Evolutionary conservation across 257 asterid genomes (phyloP).

Genomic region (Orobanche coerulescens): DNA sequence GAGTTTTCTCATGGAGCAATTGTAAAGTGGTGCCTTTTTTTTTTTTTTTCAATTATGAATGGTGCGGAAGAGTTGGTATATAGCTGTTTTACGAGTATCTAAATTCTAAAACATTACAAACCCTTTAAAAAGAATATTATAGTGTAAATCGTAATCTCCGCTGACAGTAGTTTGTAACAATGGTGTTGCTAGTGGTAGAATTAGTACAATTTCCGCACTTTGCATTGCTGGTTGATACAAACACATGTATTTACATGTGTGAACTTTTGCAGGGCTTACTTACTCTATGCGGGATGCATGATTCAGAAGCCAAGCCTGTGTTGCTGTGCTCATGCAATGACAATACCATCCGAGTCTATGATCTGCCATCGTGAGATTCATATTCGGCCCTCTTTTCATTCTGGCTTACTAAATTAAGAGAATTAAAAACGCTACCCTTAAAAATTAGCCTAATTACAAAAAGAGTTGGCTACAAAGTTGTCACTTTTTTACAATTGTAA

Average conservation of each 20-base stretch:
- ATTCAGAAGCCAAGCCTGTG: slow-evolving; percentile 63
- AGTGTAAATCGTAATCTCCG: background rate
- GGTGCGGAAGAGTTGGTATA: background rate
- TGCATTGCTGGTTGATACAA: background rate
- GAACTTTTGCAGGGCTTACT: slow-evolving; percentile 43
- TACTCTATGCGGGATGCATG: slow-evolving; percentile 61
- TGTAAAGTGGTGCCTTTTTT: background rate
- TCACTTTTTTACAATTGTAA: too few species aligned
- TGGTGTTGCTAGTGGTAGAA: background rate
- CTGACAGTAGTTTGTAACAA: background rate
- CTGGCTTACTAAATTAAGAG: background rate
- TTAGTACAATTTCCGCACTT: background rate
- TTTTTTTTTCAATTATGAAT: background rate
- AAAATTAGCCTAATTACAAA: background rate
- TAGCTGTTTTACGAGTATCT: background rate
- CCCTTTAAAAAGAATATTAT: background rate
- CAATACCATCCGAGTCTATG: slow-evolving; percentile 44
- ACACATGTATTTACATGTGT: background rate
- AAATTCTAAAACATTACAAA: too few species aligned
- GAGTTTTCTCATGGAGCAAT: background rate
- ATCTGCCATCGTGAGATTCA: slow-evolving; percentile 60
- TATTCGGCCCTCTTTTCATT: background rate
- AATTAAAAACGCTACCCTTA: background rate
- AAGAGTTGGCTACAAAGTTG: too few species aligned
- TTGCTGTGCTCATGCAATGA: slow-evolving; percentile 57